These are phyloP conservation scores for Gnetum montanum DNA, from an alignment of 75 land plant species.

Conservation along the genomic window DNA sequence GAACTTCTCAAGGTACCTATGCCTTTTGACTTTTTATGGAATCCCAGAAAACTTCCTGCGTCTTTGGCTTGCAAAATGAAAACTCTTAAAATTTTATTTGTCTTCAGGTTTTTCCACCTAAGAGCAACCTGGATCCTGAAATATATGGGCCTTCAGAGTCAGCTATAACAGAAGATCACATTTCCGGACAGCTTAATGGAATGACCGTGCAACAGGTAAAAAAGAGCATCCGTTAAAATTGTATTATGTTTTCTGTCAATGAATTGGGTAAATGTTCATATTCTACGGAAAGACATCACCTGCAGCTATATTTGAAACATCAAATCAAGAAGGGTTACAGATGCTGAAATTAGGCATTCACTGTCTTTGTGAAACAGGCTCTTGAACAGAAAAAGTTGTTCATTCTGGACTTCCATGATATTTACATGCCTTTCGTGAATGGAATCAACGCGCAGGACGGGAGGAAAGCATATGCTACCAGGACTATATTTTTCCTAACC, in stretches of 20 bases:
- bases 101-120: slow-evolving; percentile 61
- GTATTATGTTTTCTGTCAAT: neutral
- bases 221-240: too few species aligned
- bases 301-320: neutral
- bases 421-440: slow-evolving; percentile 51
- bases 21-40: neutral
- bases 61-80: neutral
- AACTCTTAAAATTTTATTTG: neutral
- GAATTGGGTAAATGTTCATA: neutral
- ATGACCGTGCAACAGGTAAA: slow-evolving; percentile 61
- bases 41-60: neutral
- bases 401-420: slow-evolving; percentile 68
- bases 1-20: slow-evolving; percentile 31
- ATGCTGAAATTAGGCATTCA: too few species aligned
- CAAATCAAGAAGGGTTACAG: too few species aligned
- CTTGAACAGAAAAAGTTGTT: slow-evolving; percentile 57
- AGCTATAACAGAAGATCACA: slow-evolving; percentile 61
- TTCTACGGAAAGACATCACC: neutral
- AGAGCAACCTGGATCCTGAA: slow-evolving; percentile 58
- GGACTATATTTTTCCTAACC: slow-evolving; percentile 54
- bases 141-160: slow-evolving; percentile 62
- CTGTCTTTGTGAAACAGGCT: slow-evolving; percentile 53
- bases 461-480: slow-evolving; percentile 58
- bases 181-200: slow-evolving; percentile 52
- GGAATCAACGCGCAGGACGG: slow-evolving; percentile 56